A percentile compares a stretch with the other conserved stretches of the same genome.
Evolutionary conservation across 371 early-diverging fungal species (phyloP).

Genomic region (Mucor irregularis): DNA sequence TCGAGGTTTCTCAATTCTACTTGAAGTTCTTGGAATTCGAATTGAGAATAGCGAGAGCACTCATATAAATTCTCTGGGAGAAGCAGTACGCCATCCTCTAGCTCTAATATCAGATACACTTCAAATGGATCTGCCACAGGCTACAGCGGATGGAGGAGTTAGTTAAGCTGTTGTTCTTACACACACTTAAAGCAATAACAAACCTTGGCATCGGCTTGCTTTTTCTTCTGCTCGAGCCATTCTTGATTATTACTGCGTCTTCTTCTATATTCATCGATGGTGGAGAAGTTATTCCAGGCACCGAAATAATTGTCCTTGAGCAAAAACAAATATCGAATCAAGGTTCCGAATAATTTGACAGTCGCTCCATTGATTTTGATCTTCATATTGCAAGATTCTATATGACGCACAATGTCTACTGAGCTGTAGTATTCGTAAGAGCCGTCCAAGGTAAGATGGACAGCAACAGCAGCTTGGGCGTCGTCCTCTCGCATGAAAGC

Average conservation of each 20-base stretch:
- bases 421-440: conserved; percentile 64
- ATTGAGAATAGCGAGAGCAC: conserved; percentile 57
- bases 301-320: conserved; percentile 83
- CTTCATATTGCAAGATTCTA: conserved; percentile 66
- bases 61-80: conserved; percentile 79
- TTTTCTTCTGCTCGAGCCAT: conserved; percentile 46
- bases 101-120: conserved; percentile 54
- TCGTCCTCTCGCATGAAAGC: conserved; percentile 64
- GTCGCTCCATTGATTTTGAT: conserved; percentile 66
- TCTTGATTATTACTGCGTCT: conserved; percentile 49
- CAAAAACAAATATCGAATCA: conserved; percentile 72
- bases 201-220: conserved; percentile 64
- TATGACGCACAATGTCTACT: conserved; percentile 52
- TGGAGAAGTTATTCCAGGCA: conserved; percentile 64
- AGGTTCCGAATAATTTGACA: conserved; percentile 69
- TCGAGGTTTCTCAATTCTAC: conserved; percentile 68
- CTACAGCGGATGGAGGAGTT: no score
- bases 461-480: conserved; percentile 56
- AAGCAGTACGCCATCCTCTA: conserved; percentile 60
- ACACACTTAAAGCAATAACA: not conserved
- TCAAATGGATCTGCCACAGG: conserved; percentile 66
- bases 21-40: conserved; percentile 67
- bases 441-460: conserved; percentile 56
- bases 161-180: not conserved
- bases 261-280: conserved; percentile 74